A percentile compares a stretch with the other conserved stretches of the same genome.
These are phyloP conservation scores for Phellinidium pouzarii DNA, from an alignment of 1,284 basidiomycete genomes.

Conservation along the genomic window DNA sequence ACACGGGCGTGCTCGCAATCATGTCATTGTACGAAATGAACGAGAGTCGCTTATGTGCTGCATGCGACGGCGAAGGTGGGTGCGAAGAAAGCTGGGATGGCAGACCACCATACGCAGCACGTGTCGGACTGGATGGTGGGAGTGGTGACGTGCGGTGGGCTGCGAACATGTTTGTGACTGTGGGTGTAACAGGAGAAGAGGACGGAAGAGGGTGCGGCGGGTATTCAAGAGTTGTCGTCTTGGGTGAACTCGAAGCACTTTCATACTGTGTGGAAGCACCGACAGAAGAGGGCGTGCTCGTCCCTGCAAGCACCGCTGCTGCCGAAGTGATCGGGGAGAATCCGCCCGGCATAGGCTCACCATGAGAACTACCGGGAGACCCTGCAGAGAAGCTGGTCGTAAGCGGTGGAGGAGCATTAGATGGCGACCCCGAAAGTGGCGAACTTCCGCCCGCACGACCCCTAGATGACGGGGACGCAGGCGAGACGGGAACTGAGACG, in stretches of 20 bases:
- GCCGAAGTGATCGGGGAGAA: conserved; percentile 2
- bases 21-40: conserved; percentile 85
- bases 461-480: conserved; percentile 5
- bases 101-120: conserved; percentile 14
- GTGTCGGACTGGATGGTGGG: conserved; percentile 9
- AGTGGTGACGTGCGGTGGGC: background rate
- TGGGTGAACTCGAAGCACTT: conserved; percentile 20
- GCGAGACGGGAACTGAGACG: conserved; percentile 9
- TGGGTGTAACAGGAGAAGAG: conserved; percentile 16
- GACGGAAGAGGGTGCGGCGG: conserved; percentile 22
- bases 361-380: background rate
- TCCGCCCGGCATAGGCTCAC: conserved; percentile 2
- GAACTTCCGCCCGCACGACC: conserved; percentile 7
- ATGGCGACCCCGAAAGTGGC: conserved; percentile 7
- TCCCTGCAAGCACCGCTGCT: background rate
- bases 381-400: conserved; percentile 8
- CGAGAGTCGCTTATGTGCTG: conserved; percentile 60
- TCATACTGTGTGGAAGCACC: conserved; percentile 20
- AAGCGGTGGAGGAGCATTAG: conserved; percentile 9
- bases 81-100: conserved; percentile 30
- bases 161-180: conserved; percentile 5
- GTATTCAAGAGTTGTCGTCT: conserved; percentile 22
- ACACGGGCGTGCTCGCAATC: conserved; percentile 66
- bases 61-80: conserved; percentile 49
- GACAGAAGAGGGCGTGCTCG: conserved; percentile 21